These are phyloP conservation scores for Keqinozyma sinolaborantium DNA, from an alignment of 1,139 yeast genomes.

Conservation along the genomic window DNA sequence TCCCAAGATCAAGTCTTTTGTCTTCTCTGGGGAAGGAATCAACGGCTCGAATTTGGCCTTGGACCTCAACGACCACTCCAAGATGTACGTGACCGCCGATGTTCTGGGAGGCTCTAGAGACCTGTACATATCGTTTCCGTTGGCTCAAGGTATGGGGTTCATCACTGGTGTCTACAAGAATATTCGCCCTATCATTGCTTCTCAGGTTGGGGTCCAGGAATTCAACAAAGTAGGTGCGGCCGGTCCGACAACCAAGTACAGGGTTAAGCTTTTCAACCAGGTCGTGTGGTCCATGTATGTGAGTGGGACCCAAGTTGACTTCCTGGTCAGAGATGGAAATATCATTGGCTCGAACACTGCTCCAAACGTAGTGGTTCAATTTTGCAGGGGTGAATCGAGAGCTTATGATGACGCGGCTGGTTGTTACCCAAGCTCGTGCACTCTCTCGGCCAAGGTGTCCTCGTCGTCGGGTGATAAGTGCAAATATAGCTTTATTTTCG, in stretches of 20 bases:
- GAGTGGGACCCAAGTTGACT: slow-evolving; percentile 21
- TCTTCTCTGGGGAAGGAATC: slow-evolving; percentile 31
- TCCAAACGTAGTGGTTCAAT: slow-evolving; percentile 36
- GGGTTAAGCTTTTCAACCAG: slow-evolving; percentile 35
- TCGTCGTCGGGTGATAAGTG: slow-evolving; percentile 20
- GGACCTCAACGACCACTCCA: slow-evolving; percentile 24
- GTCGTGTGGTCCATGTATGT: slow-evolving; percentile 41
- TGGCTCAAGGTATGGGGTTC: slow-evolving; percentile 66
- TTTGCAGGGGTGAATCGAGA: slow-evolving; percentile 40
- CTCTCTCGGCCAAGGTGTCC: slow-evolving; percentile 20
- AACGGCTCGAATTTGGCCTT: slow-evolving; percentile 16
- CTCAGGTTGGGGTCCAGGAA: slow-evolving; percentile 64
- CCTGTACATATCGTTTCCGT: slow-evolving; percentile 25
- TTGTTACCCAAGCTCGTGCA: slow-evolving; percentile 21
- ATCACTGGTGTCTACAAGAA: slow-evolving; percentile 58
- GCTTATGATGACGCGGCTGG: slow-evolving; percentile 55
- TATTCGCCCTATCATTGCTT: slow-evolving; percentile 51
- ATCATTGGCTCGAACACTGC: slow-evolving; percentile 42
- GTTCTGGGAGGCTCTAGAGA: slow-evolving; percentile 7
- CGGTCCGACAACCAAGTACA: slow-evolving; percentile 21
- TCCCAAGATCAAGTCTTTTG: slow-evolving; percentile 42
- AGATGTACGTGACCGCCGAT: slow-evolving; percentile 30
- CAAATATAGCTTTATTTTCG: slow-evolving; percentile 27
- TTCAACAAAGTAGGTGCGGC: slow-evolving; percentile 20
- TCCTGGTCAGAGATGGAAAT: slow-evolving; percentile 48